Base-by-base conservation (phyloP, 2,329 filamentous ascomycete species). In the Helminthosporium solani region DNA sequence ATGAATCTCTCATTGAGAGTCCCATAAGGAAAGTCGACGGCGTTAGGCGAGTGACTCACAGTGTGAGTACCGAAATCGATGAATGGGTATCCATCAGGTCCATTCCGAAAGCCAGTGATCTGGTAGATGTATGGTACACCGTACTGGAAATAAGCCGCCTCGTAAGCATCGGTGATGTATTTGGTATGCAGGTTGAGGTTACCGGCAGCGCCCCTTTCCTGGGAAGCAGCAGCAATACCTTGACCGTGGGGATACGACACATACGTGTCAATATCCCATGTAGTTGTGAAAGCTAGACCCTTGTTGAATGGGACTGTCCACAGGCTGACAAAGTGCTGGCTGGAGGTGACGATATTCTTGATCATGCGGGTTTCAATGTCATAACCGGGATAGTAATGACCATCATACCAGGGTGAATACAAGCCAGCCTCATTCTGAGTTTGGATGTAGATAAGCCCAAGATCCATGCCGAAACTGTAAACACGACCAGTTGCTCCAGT, bases 181-280 rank as follows among this genome's bases (percentile, higher is more conserved):
- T 46, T 46, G 19, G 38, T 42, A 33, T 46, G 44, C 18, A 46
- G 44, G 31, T 46, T 46, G 11, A 46, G 31, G 25, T 46, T 46
- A 31, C 44, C 44, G 1, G 15, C 14, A 9, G 44, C 44, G 18
- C 44, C 44, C 15, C 44, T 15, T 16, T 46, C 44, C 44, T 36
- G 40, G 33, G 44, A 37, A n/a, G 44, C 38, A 8, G 44, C 44
- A 6, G 44, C 44, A 23, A 46, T 46, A 38, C 44, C 44, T 23
- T 46, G 44, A 14, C 44, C 44, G 18, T 46, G 44, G 6, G 44
- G 44, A 33, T 46, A 46, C 14, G 44, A 42, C 14, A 46, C 38
- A 15, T 46, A 46, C 20, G 44, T 46, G 18, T 46, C 44, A 20
- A 46, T 46, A 19, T 46, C 44, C 44, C 44, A 46, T 3, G 44